Evolutionary conservation across 805 yeast species (phyloP).

Genomic region (Wickerhamiella galacta): DNA sequence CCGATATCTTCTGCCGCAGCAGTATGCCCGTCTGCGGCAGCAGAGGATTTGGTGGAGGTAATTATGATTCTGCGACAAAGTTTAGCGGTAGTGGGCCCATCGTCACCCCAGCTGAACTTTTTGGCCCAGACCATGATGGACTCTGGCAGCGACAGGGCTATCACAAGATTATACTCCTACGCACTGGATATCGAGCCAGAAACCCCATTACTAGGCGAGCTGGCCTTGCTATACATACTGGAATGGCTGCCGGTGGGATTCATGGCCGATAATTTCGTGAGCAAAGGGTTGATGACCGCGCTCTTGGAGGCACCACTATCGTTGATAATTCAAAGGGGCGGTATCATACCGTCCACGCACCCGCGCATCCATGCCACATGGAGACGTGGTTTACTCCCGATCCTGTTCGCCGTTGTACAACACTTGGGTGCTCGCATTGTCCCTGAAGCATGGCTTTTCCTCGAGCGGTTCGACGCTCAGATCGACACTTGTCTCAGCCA

Average conservation of each 20-base stretch:
- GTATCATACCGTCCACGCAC: slow-evolving; percentile 32
- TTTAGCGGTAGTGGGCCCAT: slow-evolving; percentile 21
- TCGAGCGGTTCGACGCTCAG: slow-evolving; percentile 48
- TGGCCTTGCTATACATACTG: slow-evolving; percentile 48
- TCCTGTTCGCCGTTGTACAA: slow-evolving; percentile 41
- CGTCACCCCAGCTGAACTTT: slow-evolving; percentile 28
- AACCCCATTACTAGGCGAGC: slow-evolving; percentile 57
- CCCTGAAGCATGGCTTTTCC: slow-evolving; percentile 49
- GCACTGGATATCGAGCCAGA: slow-evolving; percentile 45
- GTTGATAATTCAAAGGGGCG: slow-evolving; percentile 46
- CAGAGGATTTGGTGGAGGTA: slow-evolving; percentile 49
- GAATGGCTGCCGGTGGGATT: slow-evolving; percentile 46
- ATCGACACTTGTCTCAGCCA: slow-evolving; percentile 42
- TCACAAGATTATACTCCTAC: slow-evolving; percentile 49
- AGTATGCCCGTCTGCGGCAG: slow-evolving; percentile 31
- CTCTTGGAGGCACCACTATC: slow-evolving; percentile 65
- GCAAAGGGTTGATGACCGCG: slow-evolving; percentile 47
- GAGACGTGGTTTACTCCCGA: slow-evolving; percentile 68
- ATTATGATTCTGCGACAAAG: slow-evolving; percentile 48
- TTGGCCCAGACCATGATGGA: background rate
- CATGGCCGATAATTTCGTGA: slow-evolving; percentile 50
- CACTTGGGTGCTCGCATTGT: slow-evolving; percentile 46
- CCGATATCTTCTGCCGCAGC: slow-evolving; percentile 43
- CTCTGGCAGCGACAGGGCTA: slow-evolving; percentile 41
- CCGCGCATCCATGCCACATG: slow-evolving; percentile 60